Conservation (phyloP, 2,329 filamentous ascomycete genomes). For the Xylariaceae sp. region DNA sequence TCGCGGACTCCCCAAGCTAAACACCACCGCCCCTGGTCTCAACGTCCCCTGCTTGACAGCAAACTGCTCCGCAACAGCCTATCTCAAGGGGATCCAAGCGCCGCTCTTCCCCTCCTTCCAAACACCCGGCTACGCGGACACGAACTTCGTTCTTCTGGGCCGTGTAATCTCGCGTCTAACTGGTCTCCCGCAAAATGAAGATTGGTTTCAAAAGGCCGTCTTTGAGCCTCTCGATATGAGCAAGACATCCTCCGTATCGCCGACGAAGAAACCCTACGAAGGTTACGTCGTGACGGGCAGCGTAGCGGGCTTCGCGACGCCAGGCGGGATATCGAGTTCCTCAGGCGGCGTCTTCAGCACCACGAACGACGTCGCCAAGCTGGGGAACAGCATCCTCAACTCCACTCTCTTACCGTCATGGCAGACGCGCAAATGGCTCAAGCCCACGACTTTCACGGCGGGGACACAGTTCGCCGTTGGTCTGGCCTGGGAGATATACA, state of each 20-base stretch:
- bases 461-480: constrained; percentile 32
- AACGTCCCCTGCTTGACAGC: constrained; percentile 3
- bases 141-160: constrained; percentile 25
- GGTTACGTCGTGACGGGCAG: constrained; percentile 19
- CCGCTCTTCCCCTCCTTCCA: constrained; percentile 23
- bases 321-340: constrained; percentile 17
- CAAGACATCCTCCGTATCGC: constrained; percentile 16
- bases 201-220: constrained; percentile 19
- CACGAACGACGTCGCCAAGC: constrained; percentile 32
- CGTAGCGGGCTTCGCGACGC: constrained; percentile 5
- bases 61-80: constrained; percentile 21
- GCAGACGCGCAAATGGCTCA: constrained; percentile 38
- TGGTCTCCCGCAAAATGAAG: constrained; percentile 13
- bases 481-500: constrained; percentile 37
- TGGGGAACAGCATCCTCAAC: constrained; percentile 37
- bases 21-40: constrained; percentile 10
- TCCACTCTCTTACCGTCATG: constrained; percentile 32
- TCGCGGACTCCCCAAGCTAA: constrained; percentile 13
- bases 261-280: constrained; percentile 13
- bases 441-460: constrained; percentile 36
- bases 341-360: constrained; percentile 34
- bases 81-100: constrained; percentile 24
- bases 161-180: constrained; percentile 20
- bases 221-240: constrained; percentile 21
- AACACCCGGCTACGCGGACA: constrained; percentile 23